phyloP scores from a whole-genome alignment of 306 rosid genomes.

The Coriaria nepalensis region DNA sequence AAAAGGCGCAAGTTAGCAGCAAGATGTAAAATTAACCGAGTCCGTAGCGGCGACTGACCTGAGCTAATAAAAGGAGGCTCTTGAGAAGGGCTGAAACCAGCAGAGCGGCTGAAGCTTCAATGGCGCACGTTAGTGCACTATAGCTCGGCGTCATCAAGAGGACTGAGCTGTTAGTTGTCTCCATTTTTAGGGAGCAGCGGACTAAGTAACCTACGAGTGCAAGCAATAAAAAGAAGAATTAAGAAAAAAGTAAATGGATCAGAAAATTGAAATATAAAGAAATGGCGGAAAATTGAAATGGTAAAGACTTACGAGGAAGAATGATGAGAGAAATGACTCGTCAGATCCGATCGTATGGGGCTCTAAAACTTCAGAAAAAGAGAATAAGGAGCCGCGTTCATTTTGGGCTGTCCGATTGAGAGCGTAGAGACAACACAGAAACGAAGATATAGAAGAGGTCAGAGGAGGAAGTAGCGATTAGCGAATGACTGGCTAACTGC shows the following conservation, averaged over 20 bases:
- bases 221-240: background rate
- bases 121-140: conserved; percentile 48
- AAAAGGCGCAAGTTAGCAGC: background rate
- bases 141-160: no score
- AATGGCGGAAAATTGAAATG: conserved; percentile 8
- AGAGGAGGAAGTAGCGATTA: no score
- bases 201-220: conserved; percentile 8
- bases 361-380: conserved; percentile 34
- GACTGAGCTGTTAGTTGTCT: conserved; percentile 25
- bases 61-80: conserved; percentile 31
- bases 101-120: conserved; percentile 33
- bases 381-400: conserved; percentile 31
- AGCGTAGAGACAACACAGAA: conserved; percentile 35
- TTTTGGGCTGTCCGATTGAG: conserved; percentile 58
- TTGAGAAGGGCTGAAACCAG: conserved; percentile 40
- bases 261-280: background rate
- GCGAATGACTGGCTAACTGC: conserved; percentile 48
- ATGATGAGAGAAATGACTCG: conserved; percentile 41
- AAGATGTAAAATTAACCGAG: no score
- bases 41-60: conserved; percentile 39
- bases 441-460: conserved; percentile 36
- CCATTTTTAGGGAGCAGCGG: conserved; percentile 41
- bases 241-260: conserved; percentile 1
- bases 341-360: conserved; percentile 36
- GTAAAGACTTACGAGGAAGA: conserved; percentile 32